Conservation (phyloP, 768 basidiomycete genomes). For the Mycena albidolilacea region DNA sequence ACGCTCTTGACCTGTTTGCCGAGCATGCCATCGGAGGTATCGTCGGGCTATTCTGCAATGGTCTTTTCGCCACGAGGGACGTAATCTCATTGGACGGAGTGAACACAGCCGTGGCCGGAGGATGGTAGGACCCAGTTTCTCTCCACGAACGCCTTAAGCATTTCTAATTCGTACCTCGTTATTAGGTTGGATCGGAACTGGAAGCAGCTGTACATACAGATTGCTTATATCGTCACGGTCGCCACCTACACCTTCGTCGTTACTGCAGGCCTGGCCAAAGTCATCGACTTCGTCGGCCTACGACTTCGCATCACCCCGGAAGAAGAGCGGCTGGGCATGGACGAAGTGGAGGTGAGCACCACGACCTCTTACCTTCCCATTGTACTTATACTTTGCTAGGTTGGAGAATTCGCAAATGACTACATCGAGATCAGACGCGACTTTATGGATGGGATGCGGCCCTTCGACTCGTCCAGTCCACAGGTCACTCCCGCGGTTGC, state of each 20-base stretch:
- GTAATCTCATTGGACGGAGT: conserved; percentile 81
- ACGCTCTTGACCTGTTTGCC: conserved; percentile 93
- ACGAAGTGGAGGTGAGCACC: conserved; percentile 75
- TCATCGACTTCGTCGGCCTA: conserved; percentile 68
- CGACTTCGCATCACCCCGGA: conserved; percentile 66
- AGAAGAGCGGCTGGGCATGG: conserved; percentile 76
- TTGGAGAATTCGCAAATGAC: conserved; percentile 79
- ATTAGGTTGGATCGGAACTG: conserved; percentile 72
- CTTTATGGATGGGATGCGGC: conserved; percentile 68
- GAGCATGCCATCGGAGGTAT: conserved; percentile 87
- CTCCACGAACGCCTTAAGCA: background rate
- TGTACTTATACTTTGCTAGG: conserved; percentile 51
- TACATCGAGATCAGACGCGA: conserved; percentile 81
- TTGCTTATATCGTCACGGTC: conserved; percentile 73
- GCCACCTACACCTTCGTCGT: conserved; percentile 73
- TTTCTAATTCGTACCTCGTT: background rate
- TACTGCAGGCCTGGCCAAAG: conserved; percentile 73
- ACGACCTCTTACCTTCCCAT: background rate
- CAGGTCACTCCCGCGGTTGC: conserved; percentile 47
- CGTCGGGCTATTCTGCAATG: conserved; percentile 80
- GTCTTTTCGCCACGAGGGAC: conserved; percentile 77
- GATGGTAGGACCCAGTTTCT: conserved; percentile 72
- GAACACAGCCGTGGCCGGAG: conserved; percentile 66
- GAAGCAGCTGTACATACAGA: conserved; percentile 86
- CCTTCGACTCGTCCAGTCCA: conserved; percentile 50